Base-by-base conservation (phyloP, 2,329 filamentous ascomycete species). In the Bertia moriformis region DNA sequence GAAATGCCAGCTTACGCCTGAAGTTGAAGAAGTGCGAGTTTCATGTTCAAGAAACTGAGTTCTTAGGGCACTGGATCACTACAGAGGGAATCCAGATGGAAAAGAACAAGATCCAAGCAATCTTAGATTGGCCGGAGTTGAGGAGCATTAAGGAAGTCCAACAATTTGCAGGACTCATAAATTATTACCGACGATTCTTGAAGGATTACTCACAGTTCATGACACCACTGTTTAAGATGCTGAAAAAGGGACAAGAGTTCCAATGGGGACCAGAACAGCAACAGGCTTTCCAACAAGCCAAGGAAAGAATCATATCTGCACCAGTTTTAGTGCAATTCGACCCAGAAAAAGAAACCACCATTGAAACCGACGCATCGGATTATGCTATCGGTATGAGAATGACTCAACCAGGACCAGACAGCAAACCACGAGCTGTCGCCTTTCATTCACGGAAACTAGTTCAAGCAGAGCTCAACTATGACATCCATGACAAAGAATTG, bases 181-280 rank as follows among this genome's bases (percentile, higher is more conserved):
- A 58, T 40, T 58, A 56, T 35, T 58, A 59, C 38, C 5, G 41
- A 36, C 30, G 42, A n/a, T 59, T 57, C 42, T 53, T 58, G 7
- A 38, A 43, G 12, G 32, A 37, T 3, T 59, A 51, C 37, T 47
- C 42, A 3, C 14, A 35, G 5, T 42, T 54, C 2, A 42, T 37
- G 2, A 30, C 15, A n/a, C 49, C 42, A 3, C 33, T 58, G 5
- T 50, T 41, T 0, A 38, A 49, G 7, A 20, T 51, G 1, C 45
- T 42, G 0, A 49, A 47, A 24, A 49, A 47, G 20, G 32, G 38
- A 1, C 17, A 3, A 2, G 14, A 18, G 18, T 48, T 49, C 24
- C 1, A 24, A 36, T 45, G 38, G 41, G 40, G 13, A 12, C 14
- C 14, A 19, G 17, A 39, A 19, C 24, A 36, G 36, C 15, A 48